phyloP scores from a whole-genome alignment of 208 protist species.

The Trypanosoma brucei region DNA sequence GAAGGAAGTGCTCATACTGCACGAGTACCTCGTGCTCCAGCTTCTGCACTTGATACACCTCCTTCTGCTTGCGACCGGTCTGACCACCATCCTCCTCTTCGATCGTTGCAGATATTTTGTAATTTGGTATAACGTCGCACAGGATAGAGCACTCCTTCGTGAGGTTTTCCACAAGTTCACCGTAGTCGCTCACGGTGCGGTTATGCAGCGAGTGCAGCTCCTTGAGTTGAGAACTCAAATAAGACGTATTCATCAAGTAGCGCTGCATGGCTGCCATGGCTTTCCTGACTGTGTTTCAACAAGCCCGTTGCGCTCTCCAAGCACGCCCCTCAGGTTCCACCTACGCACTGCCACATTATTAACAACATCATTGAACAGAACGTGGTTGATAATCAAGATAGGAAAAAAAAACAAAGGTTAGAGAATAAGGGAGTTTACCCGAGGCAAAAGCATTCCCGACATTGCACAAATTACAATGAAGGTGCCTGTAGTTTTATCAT shows the following conservation, averaged over 20 bases:
- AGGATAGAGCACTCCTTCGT: constrained; percentile 84
- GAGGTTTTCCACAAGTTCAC: constrained; percentile 80
- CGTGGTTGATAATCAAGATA: too few relatives aligned
- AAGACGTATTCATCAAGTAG: constrained; percentile 92
- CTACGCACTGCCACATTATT: not conserved
- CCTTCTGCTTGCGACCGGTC: constrained; percentile 80
- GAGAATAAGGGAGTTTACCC: too few relatives aligned
- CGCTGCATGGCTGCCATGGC: constrained; percentile 68
- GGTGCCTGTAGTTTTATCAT: too few relatives aligned
- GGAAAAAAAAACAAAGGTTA: too few relatives aligned
- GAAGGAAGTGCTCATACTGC: constrained; percentile 90
- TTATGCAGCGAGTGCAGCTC: constrained; percentile 79
- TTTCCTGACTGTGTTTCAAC: not conserved
- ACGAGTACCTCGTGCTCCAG: constrained; percentile 88
- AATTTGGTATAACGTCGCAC: constrained; percentile 83
- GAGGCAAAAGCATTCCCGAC: too few relatives aligned
- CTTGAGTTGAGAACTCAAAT: constrained; percentile 80
- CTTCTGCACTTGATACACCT: constrained; percentile 88
- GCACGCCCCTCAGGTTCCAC: not conserved
- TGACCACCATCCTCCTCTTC: constrained; percentile 75
- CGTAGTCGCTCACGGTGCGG: constrained; percentile 72
- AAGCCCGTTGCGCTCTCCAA: not conserved
- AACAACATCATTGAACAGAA: too few relatives aligned
- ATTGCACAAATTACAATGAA: too few relatives aligned
- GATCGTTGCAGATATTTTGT: constrained; percentile 80